A percentile compares a stretch with the other conserved stretches of the same genome.
phyloP scores from a whole-genome alignment of 2,329 filamentous ascomycete species.

The Aspergillus calidoustus region DNA sequence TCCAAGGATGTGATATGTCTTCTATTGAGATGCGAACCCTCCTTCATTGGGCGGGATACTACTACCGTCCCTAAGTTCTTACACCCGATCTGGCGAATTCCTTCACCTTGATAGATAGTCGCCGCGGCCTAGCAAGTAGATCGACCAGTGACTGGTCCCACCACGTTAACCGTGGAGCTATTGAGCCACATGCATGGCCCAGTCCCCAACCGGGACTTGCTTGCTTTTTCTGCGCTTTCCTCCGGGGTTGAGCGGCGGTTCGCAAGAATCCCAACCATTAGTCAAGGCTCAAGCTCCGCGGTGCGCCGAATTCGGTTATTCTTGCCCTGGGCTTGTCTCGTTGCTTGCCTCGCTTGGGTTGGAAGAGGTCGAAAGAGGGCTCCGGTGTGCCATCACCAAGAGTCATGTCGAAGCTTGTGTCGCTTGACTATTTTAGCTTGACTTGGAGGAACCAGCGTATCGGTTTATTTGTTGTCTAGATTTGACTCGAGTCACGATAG shows the following conservation, averaged over 20 bases:
- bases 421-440: neutral
- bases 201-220: neutral
- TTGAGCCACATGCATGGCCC: neutral
- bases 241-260: neutral
- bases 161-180: neutral
- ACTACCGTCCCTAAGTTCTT: neutral
- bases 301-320: neutral
- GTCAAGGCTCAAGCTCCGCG: neutral
- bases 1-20: slow-evolving; percentile 23
- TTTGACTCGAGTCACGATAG: neutral
- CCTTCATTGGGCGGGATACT: neutral
- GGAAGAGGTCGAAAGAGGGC: neutral
- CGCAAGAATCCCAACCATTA: neutral
- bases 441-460: neutral
- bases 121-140: neutral
- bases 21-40: slow-evolving; percentile 18
- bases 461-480: neutral
- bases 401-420: neutral
- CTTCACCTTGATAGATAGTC: neutral
- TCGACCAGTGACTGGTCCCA: neutral
- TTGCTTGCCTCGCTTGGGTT: neutral
- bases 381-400: neutral
- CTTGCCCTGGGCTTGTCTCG: neutral
- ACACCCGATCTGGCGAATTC: neutral
- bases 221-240: neutral